Percentiles rank a stretch among this genome's conserved stretches.
Conservation (phyloP, 2,329 filamentous ascomycete genomes). For the Fusarium illudens region DNA sequence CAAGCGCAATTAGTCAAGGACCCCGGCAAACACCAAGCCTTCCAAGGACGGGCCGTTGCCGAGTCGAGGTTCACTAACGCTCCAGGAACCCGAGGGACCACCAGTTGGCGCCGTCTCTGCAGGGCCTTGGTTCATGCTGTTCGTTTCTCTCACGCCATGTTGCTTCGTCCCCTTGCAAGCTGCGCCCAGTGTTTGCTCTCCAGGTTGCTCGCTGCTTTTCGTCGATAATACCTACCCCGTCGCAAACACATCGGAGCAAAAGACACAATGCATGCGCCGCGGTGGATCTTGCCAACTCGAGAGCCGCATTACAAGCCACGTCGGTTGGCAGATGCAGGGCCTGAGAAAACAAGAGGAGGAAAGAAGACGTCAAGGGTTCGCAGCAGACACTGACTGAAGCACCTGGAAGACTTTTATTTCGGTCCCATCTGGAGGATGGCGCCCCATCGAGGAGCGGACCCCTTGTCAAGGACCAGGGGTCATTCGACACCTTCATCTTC, state of each 20-base stretch:
- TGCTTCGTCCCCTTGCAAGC: not conserved
- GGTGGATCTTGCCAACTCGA: slow-evolving; percentile 28
- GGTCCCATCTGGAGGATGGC: slow-evolving; percentile 12
- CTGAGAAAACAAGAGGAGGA: slow-evolving; percentile 33
- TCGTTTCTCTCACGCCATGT: slow-evolving; percentile 12
- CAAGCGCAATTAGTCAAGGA: slow-evolving; percentile 27
- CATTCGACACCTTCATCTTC: slow-evolving; percentile 36
- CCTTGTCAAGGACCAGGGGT: slow-evolving; percentile 34
- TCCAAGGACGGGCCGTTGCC: slow-evolving; percentile 24
- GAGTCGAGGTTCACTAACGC: slow-evolving; percentile 15
- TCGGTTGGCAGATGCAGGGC: slow-evolving; percentile 40
- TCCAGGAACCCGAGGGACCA: slow-evolving; percentile 1
- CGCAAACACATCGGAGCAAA: not conserved
- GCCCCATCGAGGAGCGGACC: slow-evolving; percentile 10
- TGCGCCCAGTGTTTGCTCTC: not conserved
- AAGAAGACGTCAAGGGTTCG: slow-evolving; percentile 27
- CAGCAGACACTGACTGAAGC: slow-evolving; percentile 6
- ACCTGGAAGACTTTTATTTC: slow-evolving; percentile 15
- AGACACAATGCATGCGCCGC: slow-evolving; percentile 25
- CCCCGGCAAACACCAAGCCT: slow-evolving; percentile 24
- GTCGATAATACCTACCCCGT: slow-evolving; percentile 11
- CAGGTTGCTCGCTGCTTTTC: not conserved
- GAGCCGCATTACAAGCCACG: slow-evolving; percentile 40
- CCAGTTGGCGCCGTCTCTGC: not conserved
- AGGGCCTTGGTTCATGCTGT: slow-evolving; percentile 5